Evolutionary conservation across 108 stramenopile genomes (phyloP), one percentile per base, ranked within the genome.

Genomic region (Discostella pseudostelligera): DNA sequence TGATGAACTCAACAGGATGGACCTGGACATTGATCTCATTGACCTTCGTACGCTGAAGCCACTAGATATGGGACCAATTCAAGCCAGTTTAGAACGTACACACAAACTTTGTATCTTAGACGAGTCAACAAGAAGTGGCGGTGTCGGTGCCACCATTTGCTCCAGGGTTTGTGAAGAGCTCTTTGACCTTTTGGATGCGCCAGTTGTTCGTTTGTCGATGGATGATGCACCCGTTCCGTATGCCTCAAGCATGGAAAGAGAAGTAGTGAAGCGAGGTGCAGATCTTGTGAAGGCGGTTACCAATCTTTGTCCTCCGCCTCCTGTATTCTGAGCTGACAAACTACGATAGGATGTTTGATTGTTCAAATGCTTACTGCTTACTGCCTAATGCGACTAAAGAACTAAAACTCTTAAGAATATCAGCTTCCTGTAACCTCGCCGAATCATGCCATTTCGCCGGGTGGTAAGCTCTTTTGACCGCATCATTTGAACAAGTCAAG

Each of bases 401-500:
- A n/a, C n/a, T n/a, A n/a, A n/a, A n/a, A n/a, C n/a, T n/a, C n/a
- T n/a, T n/a, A n/a, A n/a, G n/a, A n/a, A n/a, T n/a, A n/a, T n/a
- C n/a, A n/a, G n/a, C n/a, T n/a, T n/a, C n/a, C n/a, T n/a, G n/a
- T n/a, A n/a, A n/a, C n/a, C n/a, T n/a, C n/a, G n/a, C n/a, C n/a
- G n/a, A n/a, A n/a, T n/a, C n/a, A 81, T 39, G 85, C 80, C 19
- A 78, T 89, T 53, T 83, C 82, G 19, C 50, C 76, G 37, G 60
- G 78, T 32, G 89, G 89, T 16, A 78, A 64, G 35, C 49, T 93
- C 5, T 92, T 95, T 49, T 93, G 93, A 54, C 90, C 96, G 1
- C 96, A 87, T 47, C 96, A 97, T 65, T 78, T 94, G 48, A 93
- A 92, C 56, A 95, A 97, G 65, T 94, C 50, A 59, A 60, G 61